Conservation (phyloP, 176 grass and related monocot genomes). For the Oryza longistaminata region DNA sequence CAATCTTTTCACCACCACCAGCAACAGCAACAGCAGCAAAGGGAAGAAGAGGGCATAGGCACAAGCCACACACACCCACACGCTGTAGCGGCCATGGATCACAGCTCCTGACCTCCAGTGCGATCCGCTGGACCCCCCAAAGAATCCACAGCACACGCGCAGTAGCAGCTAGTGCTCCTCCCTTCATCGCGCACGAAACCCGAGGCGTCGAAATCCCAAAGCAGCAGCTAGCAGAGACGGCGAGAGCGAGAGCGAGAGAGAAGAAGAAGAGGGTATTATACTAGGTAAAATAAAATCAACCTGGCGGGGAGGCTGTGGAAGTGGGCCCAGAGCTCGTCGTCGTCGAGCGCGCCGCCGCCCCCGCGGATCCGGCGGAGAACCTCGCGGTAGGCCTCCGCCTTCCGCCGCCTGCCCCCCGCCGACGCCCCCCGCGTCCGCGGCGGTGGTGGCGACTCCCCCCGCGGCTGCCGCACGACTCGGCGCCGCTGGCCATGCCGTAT, state of each 20-base stretch:
- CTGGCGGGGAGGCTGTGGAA: slow-evolving; percentile 68
- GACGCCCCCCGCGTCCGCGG: neutral
- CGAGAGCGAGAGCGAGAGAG: neutral
- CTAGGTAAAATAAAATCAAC: neutral
- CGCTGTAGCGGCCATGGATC: slow-evolving; percentile 3
- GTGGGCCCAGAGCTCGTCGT: slow-evolving; percentile 70
- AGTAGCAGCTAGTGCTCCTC: neutral
- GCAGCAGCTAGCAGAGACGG: neutral
- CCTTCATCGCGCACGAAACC: neutral
- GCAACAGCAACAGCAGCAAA: neutral
- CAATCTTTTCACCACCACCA: no score
- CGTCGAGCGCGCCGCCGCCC: slow-evolving; percentile 19
- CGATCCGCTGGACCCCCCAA: slow-evolving; percentile 31
- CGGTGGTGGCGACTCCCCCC: slow-evolving; percentile 42
- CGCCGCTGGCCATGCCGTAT: slow-evolving; percentile 15
- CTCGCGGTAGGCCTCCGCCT: slow-evolving; percentile 61
- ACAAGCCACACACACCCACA: no score
- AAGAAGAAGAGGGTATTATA: neutral
- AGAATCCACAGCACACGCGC: neutral
- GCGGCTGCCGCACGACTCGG: slow-evolving; percentile 69
- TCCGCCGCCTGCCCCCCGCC: slow-evolving; percentile 31
- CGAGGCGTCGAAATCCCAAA: slow-evolving; percentile 9
- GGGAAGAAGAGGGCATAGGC: no score
- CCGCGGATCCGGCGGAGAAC: slow-evolving; percentile 52
- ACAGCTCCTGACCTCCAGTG: neutral